Conservation (phyloP, 129 eudicot genomes). For the Saussurea involucrata region DNA sequence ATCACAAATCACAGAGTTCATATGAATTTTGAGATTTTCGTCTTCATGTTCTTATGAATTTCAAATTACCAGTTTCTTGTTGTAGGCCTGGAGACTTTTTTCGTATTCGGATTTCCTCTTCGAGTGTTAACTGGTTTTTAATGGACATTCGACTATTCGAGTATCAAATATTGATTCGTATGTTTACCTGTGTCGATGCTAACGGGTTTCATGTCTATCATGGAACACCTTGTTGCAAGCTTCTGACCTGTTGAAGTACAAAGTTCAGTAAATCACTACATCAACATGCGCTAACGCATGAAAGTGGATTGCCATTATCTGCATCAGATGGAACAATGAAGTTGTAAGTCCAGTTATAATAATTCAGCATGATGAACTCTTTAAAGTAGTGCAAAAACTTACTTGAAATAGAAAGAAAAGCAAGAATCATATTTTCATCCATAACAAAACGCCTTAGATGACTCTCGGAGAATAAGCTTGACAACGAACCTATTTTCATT, state of each 20-base stretch:
- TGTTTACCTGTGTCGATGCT: slow-evolving; percentile 60
- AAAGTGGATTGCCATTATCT: slow-evolving; percentile 72
- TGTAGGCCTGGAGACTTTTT: too few species aligned
- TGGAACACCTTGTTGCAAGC: slow-evolving; percentile 69
- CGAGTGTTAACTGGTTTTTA: neutral
- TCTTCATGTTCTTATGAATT: too few species aligned
- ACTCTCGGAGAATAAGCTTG: slow-evolving; percentile 38
- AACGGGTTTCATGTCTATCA: slow-evolving; percentile 39
- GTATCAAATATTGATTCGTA: neutral
- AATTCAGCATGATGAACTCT: neutral
- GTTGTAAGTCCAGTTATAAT: slow-evolving; percentile 23
- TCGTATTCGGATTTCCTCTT: too few species aligned
- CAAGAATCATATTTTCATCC: slow-evolving; percentile 74
- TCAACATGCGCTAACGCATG: slow-evolving; percentile 49
- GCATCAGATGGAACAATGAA: slow-evolving; percentile 31
- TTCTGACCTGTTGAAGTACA: slow-evolving; percentile 50
- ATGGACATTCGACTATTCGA: neutral
- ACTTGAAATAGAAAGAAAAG: slow-evolving; percentile 76
- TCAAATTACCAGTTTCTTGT: too few species aligned
- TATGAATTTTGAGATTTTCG: too few species aligned
- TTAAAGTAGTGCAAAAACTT: slow-evolving; percentile 16
- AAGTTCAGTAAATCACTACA: neutral
- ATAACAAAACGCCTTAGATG: slow-evolving; percentile 56
- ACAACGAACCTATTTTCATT: slow-evolving; percentile 40
- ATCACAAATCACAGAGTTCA: too few species aligned